These are phyloP conservation scores for Letharia lupina DNA, from an alignment of 495 filamentous ascomycete species.

Conservation along the genomic window DNA sequence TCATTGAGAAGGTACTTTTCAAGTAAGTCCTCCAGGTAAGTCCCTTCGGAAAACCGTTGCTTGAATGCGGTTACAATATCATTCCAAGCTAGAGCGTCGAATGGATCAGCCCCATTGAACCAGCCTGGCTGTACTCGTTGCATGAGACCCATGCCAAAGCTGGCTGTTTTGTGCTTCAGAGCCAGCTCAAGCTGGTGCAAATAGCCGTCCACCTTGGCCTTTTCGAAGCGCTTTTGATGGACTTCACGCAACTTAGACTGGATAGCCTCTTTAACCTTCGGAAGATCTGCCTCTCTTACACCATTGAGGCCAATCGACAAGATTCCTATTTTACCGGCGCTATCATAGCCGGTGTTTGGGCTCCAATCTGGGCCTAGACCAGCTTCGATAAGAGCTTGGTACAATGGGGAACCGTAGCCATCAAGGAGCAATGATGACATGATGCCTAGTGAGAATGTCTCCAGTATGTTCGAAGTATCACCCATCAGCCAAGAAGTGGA, in stretches of 20 bases:
- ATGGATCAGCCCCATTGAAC: constrained; percentile 92
- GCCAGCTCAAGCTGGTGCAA: constrained; percentile 86
- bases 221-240: constrained; percentile 68
- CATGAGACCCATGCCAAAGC: constrained; percentile 86
- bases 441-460: constrained; percentile 76
- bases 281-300: constrained; percentile 67
- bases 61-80: constrained; percentile 78
- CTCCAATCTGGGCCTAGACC: constrained; percentile 88
- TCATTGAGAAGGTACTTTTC: constrained; percentile 87
- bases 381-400: constrained; percentile 81
- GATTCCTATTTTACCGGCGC: constrained; percentile 62
- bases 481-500: constrained; percentile 89
- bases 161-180: constrained; percentile 88
- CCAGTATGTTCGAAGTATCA: constrained; percentile 67
- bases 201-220: constrained; percentile 82
- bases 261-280: constrained; percentile 65
- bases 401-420: constrained; percentile 91
- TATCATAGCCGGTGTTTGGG: constrained; percentile 86
- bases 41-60: constrained; percentile 54
- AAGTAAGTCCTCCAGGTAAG: constrained; percentile 76
- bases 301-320: constrained; percentile 89
- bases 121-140: constrained; percentile 79
- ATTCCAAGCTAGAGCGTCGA: constrained; percentile 83
- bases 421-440: constrained; percentile 77
- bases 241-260: constrained; percentile 57